Evolutionary conservation across 192 early-diverging fungal genomes (phyloP), one percentile per base, ranked within the genome.

Genomic region (Linderina pennispora): DNA sequence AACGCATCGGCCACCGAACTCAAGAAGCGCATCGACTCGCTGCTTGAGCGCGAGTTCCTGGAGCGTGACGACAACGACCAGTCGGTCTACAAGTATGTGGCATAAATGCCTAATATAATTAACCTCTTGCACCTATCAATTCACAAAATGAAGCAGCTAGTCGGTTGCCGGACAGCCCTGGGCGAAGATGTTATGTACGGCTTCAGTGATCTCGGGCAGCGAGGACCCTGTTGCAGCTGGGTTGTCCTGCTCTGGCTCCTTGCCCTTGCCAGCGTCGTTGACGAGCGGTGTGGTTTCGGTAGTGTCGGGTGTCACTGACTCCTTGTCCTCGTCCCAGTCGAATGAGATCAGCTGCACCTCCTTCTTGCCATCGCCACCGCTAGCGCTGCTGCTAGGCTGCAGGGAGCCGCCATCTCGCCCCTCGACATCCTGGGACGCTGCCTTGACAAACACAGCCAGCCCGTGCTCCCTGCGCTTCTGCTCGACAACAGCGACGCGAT

Each of bases 31-130:
- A 94, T 99, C 49, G 97, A 99, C 45, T 80, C 85, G 9, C 67
- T 97, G 47, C 52, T 99, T 45, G 92, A 95, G 45, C 94, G 92
- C 63, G 94, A 98, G 65, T 98, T 88, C 53, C 80, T 97, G 49
- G 89, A 92, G 74, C 81, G 94, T 35, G 86, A 84, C 43, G 89
- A 94, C 20, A 78, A 76, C 18, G 75, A 91, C 16, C 77, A 79
- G 43, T 87, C 92, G 49, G 85, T 82, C 56, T 94, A 86, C 62
- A 84, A 77, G 23, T 96, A 93, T 54, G 65, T 89, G 14, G 85
- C 89, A 31, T 31, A 31, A n/a, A n/a, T n/a, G n/a, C n/a, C n/a
- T n/a, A n/a, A n/a, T n/a, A n/a, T n/a, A n/a, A n/a, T n/a, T n/a
- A n/a, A n/a, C n/a, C n/a, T n/a, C n/a, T n/a, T n/a, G n/a, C n/a